Base-by-base conservation (phyloP, 2,329 filamentous ascomycete species). In the Madurella mycetomatis region DNA sequence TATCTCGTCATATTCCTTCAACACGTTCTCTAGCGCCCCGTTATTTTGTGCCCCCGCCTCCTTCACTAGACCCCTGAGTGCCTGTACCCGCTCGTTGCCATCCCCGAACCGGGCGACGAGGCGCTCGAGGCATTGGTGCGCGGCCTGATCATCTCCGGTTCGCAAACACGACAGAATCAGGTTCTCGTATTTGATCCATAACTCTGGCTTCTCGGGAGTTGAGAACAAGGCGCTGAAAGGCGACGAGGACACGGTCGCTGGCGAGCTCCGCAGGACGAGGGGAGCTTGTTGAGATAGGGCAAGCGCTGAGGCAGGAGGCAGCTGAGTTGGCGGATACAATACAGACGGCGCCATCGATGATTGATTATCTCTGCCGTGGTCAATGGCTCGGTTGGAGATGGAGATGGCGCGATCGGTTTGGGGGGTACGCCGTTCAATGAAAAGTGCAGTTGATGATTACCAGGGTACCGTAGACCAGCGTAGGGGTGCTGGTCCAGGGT, bases 151-250 rank as follows among this genome's bases (percentile, higher is more conserved):
- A 70, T 97, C 89, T 51, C 89, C 88, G 0, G 89, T 91, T 48
- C 89, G 87, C 39, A 99, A 80, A 65, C 89, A 94, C 31, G 90
- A 84, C 34, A 94, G 75, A 62, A 97, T 76, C 16, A 97, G 80
- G 67, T 95, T 94, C 73, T 97, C 92, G 71, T 94, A 88, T 42
- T 83, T 83, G 15, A 81, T 81, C 91, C 92, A 97, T 66, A 89
- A 79, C 61, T 95, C 90, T 51, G 88, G 78, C 0, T 85, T 85
- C 69, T 96, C 92, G 31, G 79, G 69, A 1, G 79, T 71, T 1
- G 79, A 74, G 63, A 83, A 77, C 3, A 85, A 69, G 9, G 79
- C 78, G 25, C 68, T 64, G 9, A 85, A 63, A 2, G 79, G 74
- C 32, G 81, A 83, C n/a, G 76, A 72, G 5, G 79, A 80, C 55